Base-by-base conservation (phyloP, 2,329 filamentous ascomycete genomes). In the Sporothrix variecibatus region DNA sequence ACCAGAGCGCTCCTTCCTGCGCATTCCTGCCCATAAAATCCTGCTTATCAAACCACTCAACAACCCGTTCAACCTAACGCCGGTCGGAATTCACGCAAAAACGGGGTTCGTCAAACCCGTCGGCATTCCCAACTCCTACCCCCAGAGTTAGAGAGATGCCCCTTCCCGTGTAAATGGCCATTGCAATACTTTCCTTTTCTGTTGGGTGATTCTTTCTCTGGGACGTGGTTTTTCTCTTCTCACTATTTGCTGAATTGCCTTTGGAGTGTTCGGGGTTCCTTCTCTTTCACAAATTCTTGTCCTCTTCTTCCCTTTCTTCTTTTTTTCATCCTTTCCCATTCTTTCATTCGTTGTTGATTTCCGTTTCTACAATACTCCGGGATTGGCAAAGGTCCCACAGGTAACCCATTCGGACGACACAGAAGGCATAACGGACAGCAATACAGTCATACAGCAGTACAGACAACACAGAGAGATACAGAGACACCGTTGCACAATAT, bases 61-160 rank as follows among this genome's bases (percentile, higher is more conserved):
- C 17, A 51, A 51, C 34, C 34, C 31, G 23, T 64, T 5, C 34
- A 5, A 23, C 34, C 38, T 46, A 67, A 20, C 38, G 62, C 38
- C 43, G 65, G 65, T 51, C 65, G 65, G 65, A 15, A 34, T 68
- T 40, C 20, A 31, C 17, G 11, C 20, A 23, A 64, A 17, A 40
- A 9, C 67, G 67, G 67, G 46, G 15, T 69, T 56, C 17, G 9
- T 2, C 2, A 69, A 69, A 0, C 20, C 46, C 46, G 67, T 11
- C 65, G 65, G 65, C 65, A 69, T 53, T 69, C 43, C 62, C 64
- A 68, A 31, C 64, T 46, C 62, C 62, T 68, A 15, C 11, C 5
- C 64, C 56, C 15, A 60, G 15, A 49, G 7, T 34, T 2, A 43
- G 9, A 5, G 51, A 0, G 31, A 31, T n/a, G 23, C 64, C 64